Evolutionary conservation across 2,329 filamentous ascomycete genomes (phyloP).

Genomic region (Coleophoma cylindrospora): DNA sequence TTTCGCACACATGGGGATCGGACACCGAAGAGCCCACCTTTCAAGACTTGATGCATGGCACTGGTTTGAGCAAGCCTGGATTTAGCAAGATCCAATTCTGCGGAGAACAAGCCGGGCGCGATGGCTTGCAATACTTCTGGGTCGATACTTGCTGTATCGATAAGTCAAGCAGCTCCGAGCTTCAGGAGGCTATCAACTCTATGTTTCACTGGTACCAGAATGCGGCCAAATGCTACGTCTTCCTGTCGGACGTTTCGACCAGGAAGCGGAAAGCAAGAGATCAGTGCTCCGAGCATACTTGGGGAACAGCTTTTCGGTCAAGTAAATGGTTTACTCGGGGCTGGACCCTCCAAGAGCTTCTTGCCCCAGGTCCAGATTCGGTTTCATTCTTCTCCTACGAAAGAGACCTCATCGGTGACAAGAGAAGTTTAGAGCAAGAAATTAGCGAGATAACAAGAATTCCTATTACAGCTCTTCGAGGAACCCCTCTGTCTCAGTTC

Average conservation of each 20-base stretch:
- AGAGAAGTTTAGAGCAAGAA: background rate
- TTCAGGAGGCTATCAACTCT: background rate
- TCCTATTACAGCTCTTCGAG: background rate
- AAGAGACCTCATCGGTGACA: background rate
- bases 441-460: constrained; percentile 3
- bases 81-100: constrained; percentile 10
- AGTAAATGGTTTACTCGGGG: background rate
- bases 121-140: constrained; percentile 2
- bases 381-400: background rate
- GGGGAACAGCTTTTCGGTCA: background rate
- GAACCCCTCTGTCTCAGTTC: constrained; percentile 1
- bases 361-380: constrained; percentile 1
- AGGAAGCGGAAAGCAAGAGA: background rate
- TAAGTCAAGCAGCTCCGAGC: background rate
- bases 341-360: background rate
- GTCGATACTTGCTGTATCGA: constrained; percentile 6
- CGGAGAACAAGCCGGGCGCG: constrained; percentile 6
- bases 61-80: constrained; percentile 5
- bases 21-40: constrained; percentile 8
- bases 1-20: constrained; percentile 16
- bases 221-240: background rate
- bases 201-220: background rate
- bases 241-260: background rate
- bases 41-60: constrained; percentile 4
- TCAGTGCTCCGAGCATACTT: background rate